phyloP scores from a whole-genome alignment of 371 early-diverging fungal genomes.

The Mortierella sp. region DNA sequence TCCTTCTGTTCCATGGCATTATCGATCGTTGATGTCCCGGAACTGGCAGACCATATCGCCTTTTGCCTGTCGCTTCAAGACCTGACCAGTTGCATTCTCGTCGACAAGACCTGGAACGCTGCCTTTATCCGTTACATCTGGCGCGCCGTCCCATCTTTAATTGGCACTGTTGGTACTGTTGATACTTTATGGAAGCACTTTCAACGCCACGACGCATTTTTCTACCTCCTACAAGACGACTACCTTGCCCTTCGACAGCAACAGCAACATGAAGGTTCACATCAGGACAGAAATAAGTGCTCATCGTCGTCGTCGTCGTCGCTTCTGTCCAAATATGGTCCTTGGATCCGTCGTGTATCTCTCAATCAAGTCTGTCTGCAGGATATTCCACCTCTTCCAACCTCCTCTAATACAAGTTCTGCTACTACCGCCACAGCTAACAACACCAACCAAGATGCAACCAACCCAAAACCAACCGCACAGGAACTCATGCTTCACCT shows the following conservation, averaged over 20 bases:
- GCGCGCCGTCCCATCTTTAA: too few species aligned
- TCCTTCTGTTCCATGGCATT: too few species aligned
- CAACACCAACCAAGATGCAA: neutral
- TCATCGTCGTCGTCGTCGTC: neutral
- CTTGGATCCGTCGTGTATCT: neutral
- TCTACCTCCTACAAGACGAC: neutral
- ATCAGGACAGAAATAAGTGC: neutral
- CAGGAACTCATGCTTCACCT: neutral
- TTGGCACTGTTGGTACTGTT: too few species aligned
- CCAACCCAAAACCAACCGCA: neutral
- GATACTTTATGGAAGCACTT: neutral
- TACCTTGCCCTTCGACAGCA: neutral
- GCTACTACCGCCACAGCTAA: neutral
- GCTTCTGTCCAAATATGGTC: neutral
- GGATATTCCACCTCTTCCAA: neutral
- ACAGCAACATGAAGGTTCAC: neutral
- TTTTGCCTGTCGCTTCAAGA: neutral
- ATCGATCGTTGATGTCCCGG: too few species aligned
- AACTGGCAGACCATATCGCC: neutral
- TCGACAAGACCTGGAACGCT: neutral
- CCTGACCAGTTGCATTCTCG: neutral
- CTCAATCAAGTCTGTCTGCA: neutral
- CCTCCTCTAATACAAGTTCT: neutral
- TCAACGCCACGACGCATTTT: neutral
- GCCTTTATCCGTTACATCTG: neutral